These are phyloP conservation scores for Extremus antarcticus DNA, from an alignment of 495 filamentous ascomycete species.

Conservation along the genomic window DNA sequence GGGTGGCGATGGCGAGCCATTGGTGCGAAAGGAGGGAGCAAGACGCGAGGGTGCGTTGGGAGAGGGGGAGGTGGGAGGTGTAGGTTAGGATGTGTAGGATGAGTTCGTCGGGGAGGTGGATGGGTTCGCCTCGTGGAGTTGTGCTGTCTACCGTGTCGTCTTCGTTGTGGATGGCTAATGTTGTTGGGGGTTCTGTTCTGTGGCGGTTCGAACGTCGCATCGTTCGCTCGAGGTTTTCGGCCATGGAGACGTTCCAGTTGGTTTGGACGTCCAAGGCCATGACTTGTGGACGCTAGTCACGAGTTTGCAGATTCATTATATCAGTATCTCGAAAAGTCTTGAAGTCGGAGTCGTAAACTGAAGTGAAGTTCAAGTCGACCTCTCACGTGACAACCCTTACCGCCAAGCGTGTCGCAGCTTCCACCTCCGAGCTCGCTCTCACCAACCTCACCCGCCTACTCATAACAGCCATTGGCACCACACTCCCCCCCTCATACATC, in stretches of 20 bases:
- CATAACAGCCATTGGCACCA: not conserved
- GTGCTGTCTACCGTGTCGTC: not conserved
- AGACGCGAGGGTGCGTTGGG: constrained; percentile 39
- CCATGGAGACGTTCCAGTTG: constrained; percentile 19
- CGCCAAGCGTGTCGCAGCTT: too few relatives aligned
- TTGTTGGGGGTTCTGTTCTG: not conserved
- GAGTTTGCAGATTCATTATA: too few relatives aligned
- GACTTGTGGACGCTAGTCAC: too few relatives aligned
- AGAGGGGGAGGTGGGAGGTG: constrained; percentile 15
- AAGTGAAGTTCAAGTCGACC: not conserved
- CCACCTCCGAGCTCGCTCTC: not conserved
- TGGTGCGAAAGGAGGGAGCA: constrained; percentile 50
- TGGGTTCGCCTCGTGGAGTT: not conserved
- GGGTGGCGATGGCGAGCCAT: constrained; percentile 52
- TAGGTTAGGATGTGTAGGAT: constrained; percentile 36
- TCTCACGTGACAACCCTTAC: too few relatives aligned
- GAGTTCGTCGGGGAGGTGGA: constrained; percentile 40
- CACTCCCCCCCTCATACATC: not conserved
- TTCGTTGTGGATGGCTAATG: not conserved
- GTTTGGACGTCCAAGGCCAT: constrained; percentile 16
- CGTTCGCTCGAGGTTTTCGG: constrained; percentile 11
- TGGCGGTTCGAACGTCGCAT: not conserved
- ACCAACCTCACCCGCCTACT: not conserved
- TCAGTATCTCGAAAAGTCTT: too few relatives aligned
- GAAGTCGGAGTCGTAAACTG: not conserved